phyloP scores from a whole-genome alignment of 73 alveolate species.

The Tetrahymena borealis region DNA sequence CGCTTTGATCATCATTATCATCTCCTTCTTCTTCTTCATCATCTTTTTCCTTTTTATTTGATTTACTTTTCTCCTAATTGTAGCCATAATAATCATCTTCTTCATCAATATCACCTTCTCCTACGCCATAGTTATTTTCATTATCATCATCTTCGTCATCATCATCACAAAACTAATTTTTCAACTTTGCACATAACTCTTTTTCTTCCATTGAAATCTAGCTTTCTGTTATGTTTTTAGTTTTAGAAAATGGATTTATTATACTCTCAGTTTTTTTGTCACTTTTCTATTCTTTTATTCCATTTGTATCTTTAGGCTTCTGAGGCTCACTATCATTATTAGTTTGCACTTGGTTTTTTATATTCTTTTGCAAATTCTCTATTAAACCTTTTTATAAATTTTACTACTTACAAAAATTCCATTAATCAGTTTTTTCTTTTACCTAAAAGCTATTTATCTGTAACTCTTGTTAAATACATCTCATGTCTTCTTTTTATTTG shows the following conservation, averaged over 20 bases:
- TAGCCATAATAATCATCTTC: not conserved
- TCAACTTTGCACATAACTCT: not conserved
- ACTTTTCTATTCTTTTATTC: not conserved
- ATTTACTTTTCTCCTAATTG: not conserved
- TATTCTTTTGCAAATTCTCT: not conserved
- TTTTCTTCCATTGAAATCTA: not conserved
- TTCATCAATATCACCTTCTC: not conserved
- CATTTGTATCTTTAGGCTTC: not conserved
- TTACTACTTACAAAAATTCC: no score
- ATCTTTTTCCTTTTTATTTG: not conserved
- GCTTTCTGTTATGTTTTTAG: not conserved
- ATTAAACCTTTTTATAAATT: not conserved
- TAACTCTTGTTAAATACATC: slow-evolving; percentile 51
- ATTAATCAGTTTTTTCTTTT: slow-evolving; percentile 25
- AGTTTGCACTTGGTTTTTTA: not conserved
- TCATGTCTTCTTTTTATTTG: slow-evolving; percentile 73
- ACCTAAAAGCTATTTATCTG: slow-evolving; percentile 19
- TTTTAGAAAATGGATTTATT: not conserved
- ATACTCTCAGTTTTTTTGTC: not conserved
- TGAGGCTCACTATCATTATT: not conserved
- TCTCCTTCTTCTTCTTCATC: not conserved
- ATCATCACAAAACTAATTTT: not conserved
- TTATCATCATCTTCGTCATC: no score
- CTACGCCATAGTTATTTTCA: not conserved
- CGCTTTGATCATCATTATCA: not conserved